phyloP scores from a whole-genome alignment of 305 asterid species.

The Fraxinus latifolia region DNA sequence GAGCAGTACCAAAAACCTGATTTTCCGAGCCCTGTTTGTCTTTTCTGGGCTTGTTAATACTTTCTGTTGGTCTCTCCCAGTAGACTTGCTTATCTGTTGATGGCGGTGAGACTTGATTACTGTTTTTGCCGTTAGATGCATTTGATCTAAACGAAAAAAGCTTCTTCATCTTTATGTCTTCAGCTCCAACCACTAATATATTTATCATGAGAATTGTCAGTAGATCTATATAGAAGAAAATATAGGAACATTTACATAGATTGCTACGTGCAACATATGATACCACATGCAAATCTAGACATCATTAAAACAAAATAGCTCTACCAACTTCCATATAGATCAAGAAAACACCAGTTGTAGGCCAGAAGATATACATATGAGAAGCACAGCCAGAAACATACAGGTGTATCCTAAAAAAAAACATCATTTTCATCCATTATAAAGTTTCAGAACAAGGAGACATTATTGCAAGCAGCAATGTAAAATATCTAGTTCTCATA shows the following conservation, averaged over 20 bases:
- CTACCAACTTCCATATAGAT: not conserved
- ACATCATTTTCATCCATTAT: conserved; percentile 17
- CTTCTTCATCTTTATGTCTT: conserved; percentile 69
- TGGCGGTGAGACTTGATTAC: conserved; percentile 51
- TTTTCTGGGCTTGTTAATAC: conserved; percentile 37
- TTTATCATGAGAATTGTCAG: conserved; percentile 30
- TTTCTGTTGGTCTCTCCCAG: conserved; percentile 54
- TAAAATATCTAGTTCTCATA: conserved; percentile 14
- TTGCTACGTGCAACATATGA: conserved; percentile 13
- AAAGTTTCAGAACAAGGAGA: conserved; percentile 4
- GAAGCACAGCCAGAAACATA: conserved; percentile 20
- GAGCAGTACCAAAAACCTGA: conserved; percentile 37
- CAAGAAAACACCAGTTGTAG: conserved; percentile 10
- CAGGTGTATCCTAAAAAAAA: conserved; percentile 1
- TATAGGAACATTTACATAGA: not conserved
- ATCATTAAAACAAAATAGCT: conserved; percentile 1
- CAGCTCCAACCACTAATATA: conserved; percentile 32
- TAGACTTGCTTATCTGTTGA: conserved; percentile 56
- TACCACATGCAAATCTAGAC: not conserved
- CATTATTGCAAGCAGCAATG: conserved; percentile 9
- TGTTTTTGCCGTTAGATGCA: conserved; percentile 37
- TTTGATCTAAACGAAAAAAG: conserved; percentile 77
- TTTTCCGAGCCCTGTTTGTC: conserved; percentile 49
- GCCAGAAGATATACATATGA: not conserved
- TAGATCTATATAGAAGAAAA: conserved; percentile 25